Base-by-base conservation (phyloP, 2,329 filamentous ascomycete genomes). In the Pseudogymnoascus sp. region DNA sequence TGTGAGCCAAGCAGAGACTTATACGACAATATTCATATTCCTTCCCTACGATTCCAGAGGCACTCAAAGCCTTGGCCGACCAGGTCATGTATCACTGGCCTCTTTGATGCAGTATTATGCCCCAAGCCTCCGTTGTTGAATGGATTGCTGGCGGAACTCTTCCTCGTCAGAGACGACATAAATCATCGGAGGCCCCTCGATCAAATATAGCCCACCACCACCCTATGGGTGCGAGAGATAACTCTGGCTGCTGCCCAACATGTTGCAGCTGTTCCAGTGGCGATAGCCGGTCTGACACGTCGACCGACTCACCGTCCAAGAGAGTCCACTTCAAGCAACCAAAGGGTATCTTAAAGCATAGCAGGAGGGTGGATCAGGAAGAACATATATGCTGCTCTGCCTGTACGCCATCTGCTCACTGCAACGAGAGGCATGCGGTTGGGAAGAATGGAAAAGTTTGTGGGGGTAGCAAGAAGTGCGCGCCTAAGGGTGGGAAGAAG, bases 361-460 rank as follows among this genome's bases (percentile, higher is more conserved):
- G 5, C 29, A 55, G 16, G 5, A 55, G 16, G 29, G 29, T 21
- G 29, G 29, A 35, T 12, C 16, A 6, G 10, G 26, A 55, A 31
- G 49, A 55, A 16, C 16, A 55, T 21, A 55, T 55, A 55, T 55
- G 49, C 29, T 55, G 49, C 31, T 33, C 49, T 55, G 49, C 49
- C 10, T 55, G 49, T 11, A 33, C 11, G 10, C 29, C 49, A 55
- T 55, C n/a, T 33, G 10, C 49, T 21, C 49, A 55, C 11, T 55
- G 49, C 29, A 55, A 55, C 14, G 49, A 55, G 29, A 55, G 49
- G 19, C 49, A 55, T 55, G 11, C 16, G 7, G 49, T 55, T 55
- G 49, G 49, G 29, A 21, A 35, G 1, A 35, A 55, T 55, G 49
- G 49, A 5, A 55, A 55, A 5, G n/a, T 33, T 5, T 55, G 33